These are phyloP conservation scores for Babesia sp. DNA, from an alignment of 169 alveolate species.

Conservation along the genomic window DNA sequence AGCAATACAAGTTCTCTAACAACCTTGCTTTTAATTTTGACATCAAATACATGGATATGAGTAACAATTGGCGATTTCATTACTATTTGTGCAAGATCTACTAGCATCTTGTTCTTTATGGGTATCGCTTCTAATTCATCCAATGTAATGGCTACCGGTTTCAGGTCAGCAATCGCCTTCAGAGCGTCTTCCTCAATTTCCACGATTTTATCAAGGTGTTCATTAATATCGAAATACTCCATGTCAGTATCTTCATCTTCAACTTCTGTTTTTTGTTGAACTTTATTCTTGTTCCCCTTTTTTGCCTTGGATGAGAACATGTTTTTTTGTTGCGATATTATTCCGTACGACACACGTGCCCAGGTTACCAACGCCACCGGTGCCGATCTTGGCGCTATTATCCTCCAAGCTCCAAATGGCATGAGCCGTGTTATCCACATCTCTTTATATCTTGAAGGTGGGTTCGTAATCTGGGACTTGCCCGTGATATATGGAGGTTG, in stretches of 20 bases:
- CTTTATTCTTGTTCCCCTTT: neutral
- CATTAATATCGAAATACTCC: slow-evolving; percentile 32
- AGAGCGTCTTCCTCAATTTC: slow-evolving; percentile 31
- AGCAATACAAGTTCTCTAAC: slow-evolving; percentile 25
- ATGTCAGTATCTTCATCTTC: slow-evolving; percentile 15
- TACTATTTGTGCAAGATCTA: slow-evolving; percentile 29
- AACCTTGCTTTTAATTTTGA: slow-evolving; percentile 5
- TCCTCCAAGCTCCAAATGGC: too few relatives aligned
- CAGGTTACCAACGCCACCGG: too few relatives aligned
- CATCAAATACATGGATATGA: slow-evolving; percentile 38
- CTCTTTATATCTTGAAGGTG: slow-evolving; percentile 6
- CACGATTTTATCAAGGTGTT: slow-evolving; percentile 3
- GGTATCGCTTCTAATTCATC: slow-evolving; percentile 7
- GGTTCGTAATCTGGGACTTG: slow-evolving; percentile 44
- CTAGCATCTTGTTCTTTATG: neutral
- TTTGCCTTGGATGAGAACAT: slow-evolving; percentile 15
- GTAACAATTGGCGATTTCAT: slow-evolving; percentile 28
- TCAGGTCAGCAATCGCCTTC: slow-evolving; percentile 13
- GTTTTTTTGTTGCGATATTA: neutral
- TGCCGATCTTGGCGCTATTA: too few relatives aligned
- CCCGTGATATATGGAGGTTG: slow-evolving; percentile 35
- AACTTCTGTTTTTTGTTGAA: neutral
- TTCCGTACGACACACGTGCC: too few relatives aligned
- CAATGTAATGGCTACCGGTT: slow-evolving; percentile 10
- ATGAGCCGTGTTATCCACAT: slow-evolving; percentile 1